Base-by-base conservation (phyloP, 2,329 filamentous ascomycete genomes). In the Aspergillus floridensis region DNA sequence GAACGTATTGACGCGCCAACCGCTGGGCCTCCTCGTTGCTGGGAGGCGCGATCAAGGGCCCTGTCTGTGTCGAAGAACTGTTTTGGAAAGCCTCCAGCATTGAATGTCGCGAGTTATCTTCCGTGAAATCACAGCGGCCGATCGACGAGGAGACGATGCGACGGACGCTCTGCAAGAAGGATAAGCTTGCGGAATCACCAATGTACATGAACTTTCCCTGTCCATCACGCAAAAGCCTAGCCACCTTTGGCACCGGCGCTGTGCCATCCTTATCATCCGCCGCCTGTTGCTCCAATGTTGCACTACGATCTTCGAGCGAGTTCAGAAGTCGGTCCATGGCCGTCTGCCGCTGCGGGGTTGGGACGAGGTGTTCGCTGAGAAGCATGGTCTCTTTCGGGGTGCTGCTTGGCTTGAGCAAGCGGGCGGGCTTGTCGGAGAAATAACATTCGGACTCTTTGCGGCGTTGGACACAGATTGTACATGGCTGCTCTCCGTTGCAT, bases 161-260 rank as follows among this genome's bases (percentile, higher is more conserved):
- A 35, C 81, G 78, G 14, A 83, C 80, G 56, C 79, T 82, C 64
- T 83, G 81, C 38, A 83, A 64, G 56, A 83, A 83, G 0, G 81
- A 82, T 50, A 83, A 69, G 51, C 80, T 82, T 35, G 81, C 81
- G 41, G 80, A 83, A 59, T 84, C 81, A 14, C 81, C 81, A 29
- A 84, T 80, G 63, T 82, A 84, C 66, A 84, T 82, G 53, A 81
- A 78, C 57, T 82, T 83, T 5, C 81, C 81, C 61, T 82, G 79
- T 0, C 80, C 80, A 63, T 83, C 81, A 24, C 79, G 79, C 10
- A 83, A 72, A 26, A 83, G 76, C 10, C 81, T 76, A 66, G 68
- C 77, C 65, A 64, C 77, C 68, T 71, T 76, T 50, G 66, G 76
- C 61, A 69, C 75, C 11, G 70, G 70, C 10, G 73, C 70, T 14